Evolutionary conservation across 495 filamentous ascomycete genomes (phyloP).

Genomic region (Saxophila tyrrhenica): DNA sequence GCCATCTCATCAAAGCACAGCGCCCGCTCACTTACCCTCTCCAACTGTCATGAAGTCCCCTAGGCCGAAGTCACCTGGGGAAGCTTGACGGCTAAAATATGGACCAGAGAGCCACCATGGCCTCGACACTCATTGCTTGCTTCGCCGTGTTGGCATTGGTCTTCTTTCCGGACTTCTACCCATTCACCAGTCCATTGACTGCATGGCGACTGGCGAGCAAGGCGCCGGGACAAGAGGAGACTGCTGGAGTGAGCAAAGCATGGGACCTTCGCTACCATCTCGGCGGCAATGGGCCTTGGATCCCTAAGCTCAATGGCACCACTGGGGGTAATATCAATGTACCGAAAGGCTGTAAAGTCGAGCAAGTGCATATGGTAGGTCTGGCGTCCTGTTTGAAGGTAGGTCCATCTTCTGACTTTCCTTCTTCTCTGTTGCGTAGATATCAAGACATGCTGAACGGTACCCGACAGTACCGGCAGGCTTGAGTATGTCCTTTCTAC

Average conservation of each 20-base stretch:
- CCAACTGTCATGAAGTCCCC: no score
- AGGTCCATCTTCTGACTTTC: constrained; percentile 2
- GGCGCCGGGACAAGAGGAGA: background rate
- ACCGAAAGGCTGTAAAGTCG: constrained; percentile 39
- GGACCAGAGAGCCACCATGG: background rate
- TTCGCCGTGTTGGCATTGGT: background rate
- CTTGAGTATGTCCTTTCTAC: constrained; percentile 30
- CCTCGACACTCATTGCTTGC: background rate
- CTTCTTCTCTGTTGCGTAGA: constrained; percentile 27
- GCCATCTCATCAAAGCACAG: no score
- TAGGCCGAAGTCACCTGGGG: no score
- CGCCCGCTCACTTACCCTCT: no score
- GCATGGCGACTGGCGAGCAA: background rate
- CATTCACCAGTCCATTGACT: background rate
- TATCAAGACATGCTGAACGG: constrained; percentile 49
- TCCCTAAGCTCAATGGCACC: constrained; percentile 38
- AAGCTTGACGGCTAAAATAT: no score
- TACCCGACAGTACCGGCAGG: constrained; percentile 46
- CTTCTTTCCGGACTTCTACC: background rate
- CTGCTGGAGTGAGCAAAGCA: background rate
- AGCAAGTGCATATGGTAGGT: constrained; percentile 50
- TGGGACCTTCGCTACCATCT: constrained; percentile 49
- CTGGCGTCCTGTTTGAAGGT: background rate
- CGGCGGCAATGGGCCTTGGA: constrained; percentile 50
- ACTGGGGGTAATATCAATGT: constrained; percentile 33